Base-by-base conservation (phyloP, 768 basidiomycete species). In the Phylloporus sp. region DNA sequence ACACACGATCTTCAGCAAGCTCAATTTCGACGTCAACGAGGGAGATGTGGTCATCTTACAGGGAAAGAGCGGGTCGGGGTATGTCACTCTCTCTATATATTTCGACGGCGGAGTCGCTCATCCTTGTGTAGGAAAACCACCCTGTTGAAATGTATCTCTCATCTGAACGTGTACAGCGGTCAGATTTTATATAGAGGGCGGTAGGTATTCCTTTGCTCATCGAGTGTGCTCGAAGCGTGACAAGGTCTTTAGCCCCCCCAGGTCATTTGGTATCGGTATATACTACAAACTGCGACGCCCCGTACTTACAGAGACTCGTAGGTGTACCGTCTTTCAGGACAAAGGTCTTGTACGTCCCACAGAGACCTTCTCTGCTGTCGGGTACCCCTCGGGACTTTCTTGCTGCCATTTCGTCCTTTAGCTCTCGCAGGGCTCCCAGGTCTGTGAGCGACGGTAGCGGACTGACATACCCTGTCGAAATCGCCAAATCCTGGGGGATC, bases 321-420 rank as follows among this genome's bases (percentile, higher is more conserved):
- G 90, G 86, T 11, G 78, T 92, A 20, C 89, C 92, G 3, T 60
- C 62, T 15, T 95, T 82, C 67, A 80, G 92, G 41, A 90, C 84
- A 0, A 77, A 75, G 44, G 81, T 95, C 3, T 77, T 84, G 48
- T 95, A 95, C 62, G 82, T 94, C 21, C 91, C 92, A 1, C 92
- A 95, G 65, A 74, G 92, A 32, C 85, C 92, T 0, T 86, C 90
- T 1, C 71, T 94, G n/a, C 78, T 95, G 18, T 79, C 90, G 2
- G 86, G 85, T 5, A 84, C 86, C 3, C 92, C 92, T 0, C 71
- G 75, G 20, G 81, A 84, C 48, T 89, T 94, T 55, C 67, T 93
- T 46, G 59, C 65, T 4, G 70, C 76, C 0, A 68, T 92, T 49
- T 68, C 69, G 23, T 66, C 71, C 7, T 84, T 88, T 58, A 55